These are phyloP conservation scores for Tilletia caries DNA, from an alignment of 1,284 basidiomycete genomes.

Conservation along the genomic window DNA sequence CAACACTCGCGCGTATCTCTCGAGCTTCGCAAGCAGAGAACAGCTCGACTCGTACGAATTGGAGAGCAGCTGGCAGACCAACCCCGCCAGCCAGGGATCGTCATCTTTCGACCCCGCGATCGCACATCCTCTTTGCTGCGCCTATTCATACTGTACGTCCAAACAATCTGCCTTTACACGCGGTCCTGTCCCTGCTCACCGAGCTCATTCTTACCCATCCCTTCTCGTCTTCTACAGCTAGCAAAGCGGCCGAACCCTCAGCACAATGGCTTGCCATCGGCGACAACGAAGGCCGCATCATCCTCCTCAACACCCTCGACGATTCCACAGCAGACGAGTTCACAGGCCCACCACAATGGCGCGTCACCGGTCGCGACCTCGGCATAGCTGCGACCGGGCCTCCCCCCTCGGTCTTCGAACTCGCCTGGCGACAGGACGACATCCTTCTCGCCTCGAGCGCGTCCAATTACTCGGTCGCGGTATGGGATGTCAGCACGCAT, in stretches of 20 bases:
- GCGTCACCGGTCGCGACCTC: constrained; percentile 14
- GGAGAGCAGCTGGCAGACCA: constrained; percentile 19
- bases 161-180: neutral
- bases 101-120: neutral
- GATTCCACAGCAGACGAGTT: constrained; percentile 19
- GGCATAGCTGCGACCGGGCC: constrained; percentile 22
- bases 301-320: constrained; percentile 41
- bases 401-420: constrained; percentile 37
- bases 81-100: no score
- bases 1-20: constrained; percentile 13
- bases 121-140: constrained; percentile 37
- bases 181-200: neutral
- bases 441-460: constrained; percentile 37
- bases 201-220: neutral
- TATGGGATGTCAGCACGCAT: constrained; percentile 41
- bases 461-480: constrained; percentile 42
- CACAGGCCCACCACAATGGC: constrained; percentile 1
- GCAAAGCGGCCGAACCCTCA: constrained; percentile 25
- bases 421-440: constrained; percentile 47
- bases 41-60: constrained; percentile 10
- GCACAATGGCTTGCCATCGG: constrained; percentile 49
- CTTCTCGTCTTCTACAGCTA: constrained; percentile 14
- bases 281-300: constrained; percentile 47
- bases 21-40: neutral
- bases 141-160: constrained; percentile 34